These are phyloP conservation scores for Saccharomyces mikatae DNA, from an alignment of 805 yeast species.

Conservation along the genomic window DNA sequence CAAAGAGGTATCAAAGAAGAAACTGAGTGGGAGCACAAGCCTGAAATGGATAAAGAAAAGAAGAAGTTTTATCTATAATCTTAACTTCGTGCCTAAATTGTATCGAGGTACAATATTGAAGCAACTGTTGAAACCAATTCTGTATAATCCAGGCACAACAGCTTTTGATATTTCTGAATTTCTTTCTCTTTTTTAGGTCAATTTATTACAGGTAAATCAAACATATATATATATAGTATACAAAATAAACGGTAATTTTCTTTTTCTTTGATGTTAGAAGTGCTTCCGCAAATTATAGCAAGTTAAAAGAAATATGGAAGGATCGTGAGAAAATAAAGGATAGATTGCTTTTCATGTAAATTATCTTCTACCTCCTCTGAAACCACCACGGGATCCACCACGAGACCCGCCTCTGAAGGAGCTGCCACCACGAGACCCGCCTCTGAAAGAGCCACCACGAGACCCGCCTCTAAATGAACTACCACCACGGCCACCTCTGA, in stretches of 20 bases:
- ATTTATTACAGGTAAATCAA: not conserved
- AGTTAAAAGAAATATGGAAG: not conserved
- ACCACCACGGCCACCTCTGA: conserved; percentile 42
- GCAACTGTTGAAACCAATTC: not conserved
- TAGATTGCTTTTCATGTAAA: not conserved
- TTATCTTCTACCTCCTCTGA: conserved; percentile 34
- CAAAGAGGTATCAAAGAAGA: conserved; percentile 91
- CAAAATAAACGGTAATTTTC: not conserved
- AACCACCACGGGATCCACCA: conserved; percentile 23
- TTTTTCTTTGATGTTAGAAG: not conserved
- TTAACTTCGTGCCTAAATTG: not conserved
- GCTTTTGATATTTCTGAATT: not conserved
- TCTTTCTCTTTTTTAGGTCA: not conserved
- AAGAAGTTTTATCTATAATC: conserved; percentile 72
- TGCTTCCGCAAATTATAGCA: not conserved
- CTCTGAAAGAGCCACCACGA: conserved; percentile 41
- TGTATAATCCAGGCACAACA: not conserved
- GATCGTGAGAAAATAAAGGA: not conserved
- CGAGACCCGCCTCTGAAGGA: conserved; percentile 35
- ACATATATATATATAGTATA: not conserved
- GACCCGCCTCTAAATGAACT: conserved; percentile 33
- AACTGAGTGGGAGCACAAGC: conserved; percentile 91
- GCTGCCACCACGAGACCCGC: conserved; percentile 35
- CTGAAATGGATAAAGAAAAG: conserved; percentile 95
- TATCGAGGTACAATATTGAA: not conserved